Base-by-base conservation (phyloP, 2,329 filamentous ascomycete genomes). In the Laburnicola sp. region DNA sequence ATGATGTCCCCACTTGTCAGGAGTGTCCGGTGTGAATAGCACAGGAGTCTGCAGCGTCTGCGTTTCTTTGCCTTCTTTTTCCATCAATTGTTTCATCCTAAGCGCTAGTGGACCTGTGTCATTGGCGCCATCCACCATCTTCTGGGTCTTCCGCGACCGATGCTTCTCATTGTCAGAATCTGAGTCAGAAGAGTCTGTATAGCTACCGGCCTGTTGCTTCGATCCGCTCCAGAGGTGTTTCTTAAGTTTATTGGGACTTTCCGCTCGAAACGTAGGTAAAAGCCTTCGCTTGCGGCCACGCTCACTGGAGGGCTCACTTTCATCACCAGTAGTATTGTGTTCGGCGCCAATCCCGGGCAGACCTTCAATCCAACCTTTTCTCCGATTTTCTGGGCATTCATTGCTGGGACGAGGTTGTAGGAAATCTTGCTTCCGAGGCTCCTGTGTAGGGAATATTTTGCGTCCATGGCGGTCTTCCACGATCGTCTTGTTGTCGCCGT, bases 401-500 rank as follows among this genome's bases (percentile, higher is more conserved):
- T 66, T 72, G 54, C 69, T 72, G 9, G 59, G 41, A 7, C 69
- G 66, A n/a, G 64, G 63, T 41, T 60, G 54, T 5, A 70, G 58
- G 9, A 64, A 57, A 40, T 72, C 65, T 46, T 62, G 62, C 40
- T 54, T 58, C 31, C 54, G 50, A 3, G 50, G 46, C 25, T 69
- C 64, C 37, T 53, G 64, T 3, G 62, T 54, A 11, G 63, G 58
- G 56, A 89, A 95, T 10, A 97, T 83, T 50, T 82, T 86, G 41
- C 83, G 81, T 65, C 91, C 91, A 63, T 89, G 78, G 10, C 86
- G 84, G 71, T 96, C 88, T 66, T 96, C 89, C 36, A 96, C 87
- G 26, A 91, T 78, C 45, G 80, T 81, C 69, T 92, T 95, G 72
- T 97, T 91, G 51, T 86, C 79, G 28, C 82, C 84, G 63, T 92